Conservation (phyloP, 306 rosid species). For the Macrotyloma uniflorum region DNA sequence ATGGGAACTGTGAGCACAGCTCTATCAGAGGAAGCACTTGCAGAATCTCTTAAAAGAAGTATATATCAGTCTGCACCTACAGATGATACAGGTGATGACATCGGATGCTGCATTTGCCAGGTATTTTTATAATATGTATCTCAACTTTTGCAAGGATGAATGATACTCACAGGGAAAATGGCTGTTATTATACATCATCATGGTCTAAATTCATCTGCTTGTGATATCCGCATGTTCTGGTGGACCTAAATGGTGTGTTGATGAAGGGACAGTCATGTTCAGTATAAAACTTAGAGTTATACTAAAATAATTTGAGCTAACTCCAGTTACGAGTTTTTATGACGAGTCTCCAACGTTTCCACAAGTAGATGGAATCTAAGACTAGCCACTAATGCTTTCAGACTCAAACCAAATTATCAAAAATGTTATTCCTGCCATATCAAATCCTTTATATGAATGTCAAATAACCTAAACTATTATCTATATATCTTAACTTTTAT, state of each 20-base stretch:
- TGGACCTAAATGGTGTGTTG: not conserved
- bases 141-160: not conserved
- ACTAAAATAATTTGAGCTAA: not conserved
- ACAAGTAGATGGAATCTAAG: not conserved
- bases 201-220: not conserved
- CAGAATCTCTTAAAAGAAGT: conserved; percentile 63
- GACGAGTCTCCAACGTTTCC: not conserved
- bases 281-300: not conserved
- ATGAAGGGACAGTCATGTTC: not conserved
- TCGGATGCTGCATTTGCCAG: conserved; percentile 92
- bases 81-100: conserved; percentile 47
- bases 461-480: not conserved
- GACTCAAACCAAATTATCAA: not conserved
- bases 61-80: conserved; percentile 49
- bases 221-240: not conserved
- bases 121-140: conserved; percentile 39
- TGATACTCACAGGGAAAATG: conserved; percentile 1
- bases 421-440: not conserved
- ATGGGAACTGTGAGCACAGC: conserved; percentile 93
- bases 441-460: not conserved
- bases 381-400: not conserved
- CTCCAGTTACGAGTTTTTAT: not conserved
- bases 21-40: conserved; percentile 69
- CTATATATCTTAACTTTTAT: not conserved
- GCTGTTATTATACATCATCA: not conserved